phyloP scores from a whole-genome alignment of 352 stramenopile genomes.

The Globisporangium polare region DNA sequence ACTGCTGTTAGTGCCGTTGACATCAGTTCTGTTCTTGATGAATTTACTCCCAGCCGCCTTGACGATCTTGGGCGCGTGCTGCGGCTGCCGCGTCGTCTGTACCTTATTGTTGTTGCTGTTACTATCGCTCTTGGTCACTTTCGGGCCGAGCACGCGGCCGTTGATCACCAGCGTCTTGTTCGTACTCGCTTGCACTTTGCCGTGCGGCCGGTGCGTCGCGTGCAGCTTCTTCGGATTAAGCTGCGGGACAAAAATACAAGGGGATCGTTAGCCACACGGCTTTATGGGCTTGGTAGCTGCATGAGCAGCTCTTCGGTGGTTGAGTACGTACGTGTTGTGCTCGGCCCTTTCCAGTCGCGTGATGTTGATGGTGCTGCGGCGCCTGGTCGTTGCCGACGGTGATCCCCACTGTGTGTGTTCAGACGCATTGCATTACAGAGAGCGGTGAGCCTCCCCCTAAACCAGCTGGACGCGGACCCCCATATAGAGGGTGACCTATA shows the following conservation, averaged over 20 bases:
- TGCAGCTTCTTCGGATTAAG: conserved; percentile 46
- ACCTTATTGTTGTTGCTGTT: conserved; percentile 16
- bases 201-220: conserved; percentile 37
- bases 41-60: conserved; percentile 8
- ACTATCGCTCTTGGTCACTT: conserved; percentile 17
- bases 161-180: conserved; percentile 51
- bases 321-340: conserved; percentile 9
- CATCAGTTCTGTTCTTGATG: background rate
- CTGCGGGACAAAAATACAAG: background rate
- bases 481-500: no score
- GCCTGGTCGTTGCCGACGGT: conserved; percentile 11
- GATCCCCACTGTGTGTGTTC: conserved; percentile 18
- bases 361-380: conserved; percentile 10
- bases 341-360: conserved; percentile 9
- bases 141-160: conserved; percentile 58
- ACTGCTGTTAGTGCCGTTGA: background rate
- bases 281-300: background rate
- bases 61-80: no score
- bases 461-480: no score
- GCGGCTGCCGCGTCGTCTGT: no score
- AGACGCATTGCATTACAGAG: background rate
- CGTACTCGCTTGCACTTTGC: conserved; percentile 34
- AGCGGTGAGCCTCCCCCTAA: no score
- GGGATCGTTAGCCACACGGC: background rate
- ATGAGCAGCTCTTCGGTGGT: background rate